A percentile compares a stretch with the other conserved stretches of the same genome.
These are phyloP conservation scores for Blumeria graminis DNA, from an alignment of 2,329 filamentous ascomycete species.

Conservation along the genomic window DNA sequence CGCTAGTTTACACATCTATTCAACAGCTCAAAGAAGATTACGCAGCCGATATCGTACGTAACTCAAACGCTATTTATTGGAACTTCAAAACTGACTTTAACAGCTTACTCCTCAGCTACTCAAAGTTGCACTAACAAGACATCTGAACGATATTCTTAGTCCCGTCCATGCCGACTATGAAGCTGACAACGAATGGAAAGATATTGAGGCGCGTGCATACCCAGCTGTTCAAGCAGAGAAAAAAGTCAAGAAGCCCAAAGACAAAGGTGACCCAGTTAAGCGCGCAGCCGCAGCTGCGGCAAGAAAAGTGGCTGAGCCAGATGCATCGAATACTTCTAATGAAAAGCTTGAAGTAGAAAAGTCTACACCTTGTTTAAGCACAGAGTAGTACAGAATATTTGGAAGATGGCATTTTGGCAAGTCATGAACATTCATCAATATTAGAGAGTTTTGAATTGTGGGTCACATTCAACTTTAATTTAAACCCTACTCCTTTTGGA, in stretches of 20 bases:
- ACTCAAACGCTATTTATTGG: neutral
- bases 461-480: too few relatives aligned
- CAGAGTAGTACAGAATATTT: too few relatives aligned
- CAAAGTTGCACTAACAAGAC: slow-evolving; percentile 60
- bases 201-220: slow-evolving; percentile 55
- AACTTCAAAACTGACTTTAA: neutral
- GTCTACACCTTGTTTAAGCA: too few relatives aligned
- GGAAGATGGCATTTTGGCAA: too few relatives aligned
- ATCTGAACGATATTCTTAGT: slow-evolving; percentile 46
- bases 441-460: too few relatives aligned
- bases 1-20: slow-evolving; percentile 58
- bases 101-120: slow-evolving; percentile 29
- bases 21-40: slow-evolving; percentile 60
- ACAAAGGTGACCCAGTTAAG: slow-evolving; percentile 14
- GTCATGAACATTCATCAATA: too few relatives aligned
- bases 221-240: slow-evolving; percentile 39
- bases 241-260: slow-evolving; percentile 38
- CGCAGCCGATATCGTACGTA: slow-evolving; percentile 43
- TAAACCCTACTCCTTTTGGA: too few relatives aligned
- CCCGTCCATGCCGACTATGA: slow-evolving; percentile 58
- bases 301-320: slow-evolving; percentile 3
- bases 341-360: too few relatives aligned
- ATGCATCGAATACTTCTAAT: too few relatives aligned
- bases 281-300: slow-evolving; percentile 12
- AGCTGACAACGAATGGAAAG: slow-evolving; percentile 55